These are phyloP conservation scores for Sugiyamaella lignohabitans DNA, from an alignment of 805 yeast genomes.

Conservation along the genomic window DNA sequence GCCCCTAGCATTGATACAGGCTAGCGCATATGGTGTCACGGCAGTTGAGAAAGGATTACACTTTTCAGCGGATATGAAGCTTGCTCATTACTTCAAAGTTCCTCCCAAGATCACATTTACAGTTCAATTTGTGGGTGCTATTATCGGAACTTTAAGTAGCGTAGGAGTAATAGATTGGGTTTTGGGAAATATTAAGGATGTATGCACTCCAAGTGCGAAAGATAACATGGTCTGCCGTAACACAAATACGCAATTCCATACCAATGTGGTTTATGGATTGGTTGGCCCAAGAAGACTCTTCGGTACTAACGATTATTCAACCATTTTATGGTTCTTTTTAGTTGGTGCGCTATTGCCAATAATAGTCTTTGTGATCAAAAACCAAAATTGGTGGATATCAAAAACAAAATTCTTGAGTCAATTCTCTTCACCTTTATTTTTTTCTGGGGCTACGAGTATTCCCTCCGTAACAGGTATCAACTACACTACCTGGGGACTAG, in stretches of 20 bases:
- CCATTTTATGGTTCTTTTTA: constrained; percentile 49
- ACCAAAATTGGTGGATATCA: constrained; percentile 5
- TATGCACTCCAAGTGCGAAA: constrained; percentile 40
- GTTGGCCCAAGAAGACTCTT: constrained; percentile 60
- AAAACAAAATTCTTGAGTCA: constrained; percentile 25
- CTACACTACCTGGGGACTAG: constrained; percentile 39
- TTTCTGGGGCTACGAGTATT: constrained; percentile 41
- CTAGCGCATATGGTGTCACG: constrained; percentile 55
- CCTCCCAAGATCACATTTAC: constrained; percentile 54
- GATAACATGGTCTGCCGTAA: constrained; percentile 44
- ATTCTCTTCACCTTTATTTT: constrained; percentile 54
- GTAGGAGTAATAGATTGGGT: constrained; percentile 39
- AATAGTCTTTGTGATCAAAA: constrained; percentile 30
- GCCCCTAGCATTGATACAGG: constrained; percentile 55
- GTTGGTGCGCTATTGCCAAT: constrained; percentile 34
- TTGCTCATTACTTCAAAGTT: constrained; percentile 53
- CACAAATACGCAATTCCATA: constrained; percentile 42
- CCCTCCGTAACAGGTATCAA: constrained; percentile 61
- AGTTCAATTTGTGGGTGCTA: constrained; percentile 39
- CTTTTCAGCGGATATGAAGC: constrained; percentile 50
- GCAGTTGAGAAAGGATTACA: constrained; percentile 55
- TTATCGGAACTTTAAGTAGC: constrained; percentile 40
- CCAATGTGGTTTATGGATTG: constrained; percentile 58
- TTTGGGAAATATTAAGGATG: constrained; percentile 32
- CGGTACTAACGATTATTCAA: constrained; percentile 42